A percentile compares a stretch with the other conserved stretches of the same genome.
phyloP scores from a whole-genome alignment of 2,329 filamentous ascomycete genomes.

The Stagonosporopsis rhizophila region DNA sequence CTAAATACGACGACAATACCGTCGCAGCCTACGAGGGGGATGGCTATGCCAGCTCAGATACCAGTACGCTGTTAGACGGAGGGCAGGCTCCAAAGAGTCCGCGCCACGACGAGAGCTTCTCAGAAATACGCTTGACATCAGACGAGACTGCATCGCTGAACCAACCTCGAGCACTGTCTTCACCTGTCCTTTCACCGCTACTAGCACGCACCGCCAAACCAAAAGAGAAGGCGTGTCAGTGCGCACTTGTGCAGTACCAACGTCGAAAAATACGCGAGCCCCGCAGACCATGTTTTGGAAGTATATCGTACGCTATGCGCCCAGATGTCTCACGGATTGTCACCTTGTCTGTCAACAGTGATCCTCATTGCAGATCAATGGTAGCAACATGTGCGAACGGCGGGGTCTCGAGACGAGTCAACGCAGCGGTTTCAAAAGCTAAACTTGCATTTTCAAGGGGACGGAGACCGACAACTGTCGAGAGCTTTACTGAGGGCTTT shows the following conservation, averaged over 20 bases:
- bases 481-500: conserved; percentile 31
- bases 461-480: conserved; percentile 21
- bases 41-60: conserved; percentile 26
- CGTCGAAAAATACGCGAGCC: conserved; percentile 9
- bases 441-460: conserved; percentile 31
- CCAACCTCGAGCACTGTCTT: neutral
- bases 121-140: conserved; percentile 6
- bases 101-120: conserved; percentile 6
- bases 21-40: neutral
- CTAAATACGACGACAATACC: neutral
- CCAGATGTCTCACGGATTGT: conserved; percentile 24
- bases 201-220: neutral
- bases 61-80: conserved; percentile 30
- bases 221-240: conserved; percentile 21
- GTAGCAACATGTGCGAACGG: conserved; percentile 33
- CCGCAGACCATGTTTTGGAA: conserved; percentile 13
- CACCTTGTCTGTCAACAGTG: neutral
- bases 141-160: conserved; percentile 13
- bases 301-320: conserved; percentile 20
- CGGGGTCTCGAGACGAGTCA: conserved; percentile 16
- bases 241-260: conserved; percentile 26
- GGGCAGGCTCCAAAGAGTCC: conserved; percentile 6
- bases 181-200: neutral
- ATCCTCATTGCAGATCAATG: conserved; percentile 24
- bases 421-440: conserved; percentile 24